Evolutionary conservation across 345 rosid genomes (phyloP).

Genomic region (Eucalyptus tenuipes): DNA sequence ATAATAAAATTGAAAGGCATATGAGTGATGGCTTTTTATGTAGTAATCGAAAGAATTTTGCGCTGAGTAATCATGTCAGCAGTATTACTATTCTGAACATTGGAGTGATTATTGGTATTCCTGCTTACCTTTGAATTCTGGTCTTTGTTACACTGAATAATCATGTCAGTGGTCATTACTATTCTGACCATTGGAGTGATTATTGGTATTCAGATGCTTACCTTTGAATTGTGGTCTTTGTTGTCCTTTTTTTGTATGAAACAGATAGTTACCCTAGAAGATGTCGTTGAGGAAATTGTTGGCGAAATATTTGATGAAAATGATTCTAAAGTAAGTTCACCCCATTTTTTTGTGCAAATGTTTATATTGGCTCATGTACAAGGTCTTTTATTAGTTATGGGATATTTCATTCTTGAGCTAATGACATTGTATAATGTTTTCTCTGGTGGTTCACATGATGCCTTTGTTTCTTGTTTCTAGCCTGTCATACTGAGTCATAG

Average conservation of each 20-base stretch:
- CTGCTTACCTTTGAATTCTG: background rate
- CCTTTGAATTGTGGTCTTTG: background rate
- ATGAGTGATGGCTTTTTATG: background rate
- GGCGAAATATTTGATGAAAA: constrained; percentile 98
- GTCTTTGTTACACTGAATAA: background rate
- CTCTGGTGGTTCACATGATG: background rate
- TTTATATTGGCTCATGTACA: background rate
- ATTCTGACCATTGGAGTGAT: background rate
- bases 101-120: background rate
- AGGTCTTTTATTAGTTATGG: background rate
- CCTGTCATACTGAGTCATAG: background rate
- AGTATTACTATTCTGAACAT: background rate
- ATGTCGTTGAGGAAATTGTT: constrained; percentile 96
- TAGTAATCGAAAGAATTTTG: background rate
- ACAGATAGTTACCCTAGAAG: constrained; percentile 95
- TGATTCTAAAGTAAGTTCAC: constrained; percentile 70
- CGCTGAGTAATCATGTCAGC: background rate
- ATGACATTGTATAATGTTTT: background rate
- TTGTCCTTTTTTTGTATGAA: background rate
- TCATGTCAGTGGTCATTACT: background rate
- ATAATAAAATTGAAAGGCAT: background rate
- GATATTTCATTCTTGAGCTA: background rate
- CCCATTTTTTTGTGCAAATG: background rate
- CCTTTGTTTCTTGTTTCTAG: background rate
- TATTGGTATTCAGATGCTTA: background rate